phyloP scores from a whole-genome alignment of 768 basidiomycete genomes.

The Hysterangium stoloniferum region DNA sequence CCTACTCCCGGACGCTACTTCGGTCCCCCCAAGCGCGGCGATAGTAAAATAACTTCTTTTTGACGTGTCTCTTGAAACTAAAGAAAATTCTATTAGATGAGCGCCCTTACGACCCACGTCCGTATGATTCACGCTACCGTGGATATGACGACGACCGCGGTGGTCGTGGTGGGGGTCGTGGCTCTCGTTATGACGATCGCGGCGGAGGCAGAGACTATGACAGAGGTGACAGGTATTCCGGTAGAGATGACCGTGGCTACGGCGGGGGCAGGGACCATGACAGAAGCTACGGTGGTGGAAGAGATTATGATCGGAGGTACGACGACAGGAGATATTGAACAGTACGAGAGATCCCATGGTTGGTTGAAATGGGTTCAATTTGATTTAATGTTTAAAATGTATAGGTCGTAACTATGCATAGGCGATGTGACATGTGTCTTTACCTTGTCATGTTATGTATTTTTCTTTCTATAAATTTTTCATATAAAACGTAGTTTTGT shows the following conservation, averaged over 20 bases:
- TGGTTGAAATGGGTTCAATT: neutral
- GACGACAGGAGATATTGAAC: slow-evolving; percentile 38
- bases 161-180: slow-evolving; percentile 30
- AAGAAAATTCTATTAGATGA: slow-evolving; percentile 40
- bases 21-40: slow-evolving; percentile 79
- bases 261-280: slow-evolving; percentile 16
- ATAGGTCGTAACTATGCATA: neutral
- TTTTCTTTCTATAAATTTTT: no score
- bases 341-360: no score
- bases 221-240: slow-evolving; percentile 17
- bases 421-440: no score
- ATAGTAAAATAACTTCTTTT: slow-evolving; percentile 35
- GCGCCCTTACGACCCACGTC: slow-evolving; percentile 85
- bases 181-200: slow-evolving; percentile 34
- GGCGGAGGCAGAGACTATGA: slow-evolving; percentile 36
- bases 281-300: slow-evolving; percentile 23
- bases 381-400: neutral
- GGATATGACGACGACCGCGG: slow-evolving; percentile 47
- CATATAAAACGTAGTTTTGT: no score
- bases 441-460: no score
- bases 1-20: slow-evolving; percentile 95
- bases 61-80: neutral
- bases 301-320: slow-evolving; percentile 29
- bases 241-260: slow-evolving; percentile 21
- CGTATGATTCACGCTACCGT: slow-evolving; percentile 84